Base-by-base conservation (phyloP, 2,329 filamentous ascomycete species). In the Alternaria triticina region DNA sequence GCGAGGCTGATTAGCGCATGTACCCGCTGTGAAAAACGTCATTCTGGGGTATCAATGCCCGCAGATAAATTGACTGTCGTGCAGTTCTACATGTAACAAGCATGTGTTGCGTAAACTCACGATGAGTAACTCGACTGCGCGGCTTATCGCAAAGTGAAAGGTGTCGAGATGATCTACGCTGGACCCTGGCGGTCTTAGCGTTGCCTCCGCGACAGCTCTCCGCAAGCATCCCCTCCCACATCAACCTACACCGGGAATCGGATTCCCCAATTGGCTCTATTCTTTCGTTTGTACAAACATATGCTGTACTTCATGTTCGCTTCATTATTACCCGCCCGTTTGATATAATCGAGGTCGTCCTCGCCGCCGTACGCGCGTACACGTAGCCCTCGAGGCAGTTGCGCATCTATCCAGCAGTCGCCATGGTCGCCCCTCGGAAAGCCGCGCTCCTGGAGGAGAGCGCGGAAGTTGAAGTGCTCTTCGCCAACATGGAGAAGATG, bases 401-500 rank as follows among this genome's bases (percentile, higher is more conserved):
- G 70, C 74, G 45, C 62, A 62, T 30, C 50, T 25, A 28, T 30
- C 60, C 47, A 58, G 58, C 68, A 74, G 69, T 66, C 73, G 72
- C 69, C 67, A 81, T 89, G 87, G 85, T 86, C 59, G 85, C 81
- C 56, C 82, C 83, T 62, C 83, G 86, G 67, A 87, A 86, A 78
- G 84, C 68, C 12, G 86, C 86, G 40, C 87, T 87, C 77, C 87
- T 87, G 36, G 88, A 90, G 81, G 88, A 90, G 82, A 88, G 87
- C 76, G 88, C 88, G 7, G 88, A 90, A 79, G 88, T 90, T 45
- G 88, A 90, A 78, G 88, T 90, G 57, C 80, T 90, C 23, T 87
- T 86, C 69, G 88, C 88, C 59, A 89, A 89, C 70, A 88, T 98
- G 66, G 93, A 96, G 73, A 98, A 97, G 86, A 96, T 96, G 71